Evolutionary conservation across 257 asterid species (phyloP).

Genomic region (Euphrasia confusa): DNA sequence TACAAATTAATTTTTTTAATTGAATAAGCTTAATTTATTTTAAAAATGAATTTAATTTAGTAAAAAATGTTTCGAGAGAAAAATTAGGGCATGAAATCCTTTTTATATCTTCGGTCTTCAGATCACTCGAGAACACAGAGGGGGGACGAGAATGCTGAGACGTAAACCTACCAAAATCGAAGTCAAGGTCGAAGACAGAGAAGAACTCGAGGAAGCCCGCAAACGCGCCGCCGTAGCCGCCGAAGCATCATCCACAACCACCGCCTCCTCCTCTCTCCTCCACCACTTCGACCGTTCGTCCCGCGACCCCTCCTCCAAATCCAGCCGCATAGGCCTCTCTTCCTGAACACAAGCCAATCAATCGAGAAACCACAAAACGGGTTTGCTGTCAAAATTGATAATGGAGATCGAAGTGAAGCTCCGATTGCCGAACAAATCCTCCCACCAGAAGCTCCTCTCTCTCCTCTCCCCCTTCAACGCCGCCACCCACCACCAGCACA

Average conservation of each 20-base stretch:
- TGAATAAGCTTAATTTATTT: too few relatives aligned
- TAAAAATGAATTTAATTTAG: too few relatives aligned
- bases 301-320: conserved; percentile 57
- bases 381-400: conserved; percentile 21
- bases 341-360: conserved; percentile 25
- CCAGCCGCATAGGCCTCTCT: conserved; percentile 78
- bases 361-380: conserved; percentile 20
- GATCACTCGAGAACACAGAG: neutral
- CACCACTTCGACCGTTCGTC: conserved; percentile 76
- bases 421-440: conserved; percentile 46
- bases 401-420: conserved; percentile 95
- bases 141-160: conserved; percentile 55
- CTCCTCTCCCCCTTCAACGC: conserved; percentile 51
- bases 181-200: conserved; percentile 70
- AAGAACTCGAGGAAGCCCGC: conserved; percentile 89
- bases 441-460: conserved; percentile 56
- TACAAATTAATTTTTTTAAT: too few relatives aligned
- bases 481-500: conserved; percentile 70
- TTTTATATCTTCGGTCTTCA: neutral
- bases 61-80: neutral
- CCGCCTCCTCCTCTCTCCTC: conserved; percentile 64
- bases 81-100: neutral
- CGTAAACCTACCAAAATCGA: conserved; percentile 85
- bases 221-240: conserved; percentile 39
- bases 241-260: conserved; percentile 29